Evolutionary conservation across 129 eudicot genomes (phyloP).

Genomic region (carrot (Daucus carota)): DH1_v3.0 NC_030381.2:38343501-38344000

Average conservation of each 20-base stretch:
- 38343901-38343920: conserved; percentile 89
- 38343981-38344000: conserved; percentile 94
- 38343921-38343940: conserved; percentile 91
- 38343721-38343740: conserved; percentile 53
- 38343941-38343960: conserved; percentile 91
- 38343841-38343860: neutral
- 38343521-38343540: neutral
- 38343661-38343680: conserved; percentile 96
- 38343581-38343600: neutral
- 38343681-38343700: conserved; percentile 91
- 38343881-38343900: neutral
- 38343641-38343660: conserved; percentile 78
- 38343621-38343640: conserved; percentile 61
- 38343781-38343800: conserved; percentile 69
- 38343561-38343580: neutral
- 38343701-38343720: conserved; percentile 89
- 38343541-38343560: neutral
- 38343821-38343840: conserved; percentile 55
- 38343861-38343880: conserved; percentile 1
- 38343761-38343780: conserved; percentile 68
- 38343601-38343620: neutral
- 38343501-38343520: neutral
- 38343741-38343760: conserved; percentile 60
- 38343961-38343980: conserved; percentile 95
- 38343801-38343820: conserved; percentile 97